Percentiles rank a stretch among this genome's conserved stretches.
These are phyloP conservation scores for Cicer chorassanicum DNA, from an alignment of 306 rosid species.

Conservation along the genomic window DNA sequence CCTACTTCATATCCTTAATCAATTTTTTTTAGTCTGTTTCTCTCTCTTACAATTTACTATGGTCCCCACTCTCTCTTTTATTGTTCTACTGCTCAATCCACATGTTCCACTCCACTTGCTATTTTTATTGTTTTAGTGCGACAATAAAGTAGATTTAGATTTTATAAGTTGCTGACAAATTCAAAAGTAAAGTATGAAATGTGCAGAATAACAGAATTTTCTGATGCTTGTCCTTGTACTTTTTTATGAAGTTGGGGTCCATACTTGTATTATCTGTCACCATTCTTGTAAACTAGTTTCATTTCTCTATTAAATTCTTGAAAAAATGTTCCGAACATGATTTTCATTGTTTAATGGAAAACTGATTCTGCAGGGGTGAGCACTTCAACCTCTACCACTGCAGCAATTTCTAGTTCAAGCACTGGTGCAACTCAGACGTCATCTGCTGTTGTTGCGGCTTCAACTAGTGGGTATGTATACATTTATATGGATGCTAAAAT, in stretches of 20 bases:
- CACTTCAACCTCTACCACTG: conserved; percentile 57
- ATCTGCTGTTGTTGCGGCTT: conserved; percentile 65
- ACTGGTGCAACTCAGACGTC: conserved; percentile 64
- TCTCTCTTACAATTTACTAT: too few species aligned
- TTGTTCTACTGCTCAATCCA: too few species aligned
- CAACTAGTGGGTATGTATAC: conserved; percentile 75
- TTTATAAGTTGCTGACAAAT: not conserved
- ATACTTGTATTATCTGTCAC: not conserved
- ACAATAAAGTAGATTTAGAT: not conserved
- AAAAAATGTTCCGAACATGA: conserved; percentile 23
- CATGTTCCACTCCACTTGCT: too few species aligned
- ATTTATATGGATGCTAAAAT: not conserved
- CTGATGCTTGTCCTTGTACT: conserved; percentile 23
- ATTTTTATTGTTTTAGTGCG: too few species aligned
- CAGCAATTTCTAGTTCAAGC: conserved; percentile 57
- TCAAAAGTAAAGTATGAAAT: conserved; percentile 18
- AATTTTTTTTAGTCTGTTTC: too few species aligned
- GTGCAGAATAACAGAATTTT: not conserved
- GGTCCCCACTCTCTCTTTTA: too few species aligned
- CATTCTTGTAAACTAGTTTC: not conserved
- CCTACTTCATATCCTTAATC: too few species aligned
- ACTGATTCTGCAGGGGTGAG: conserved; percentile 57
- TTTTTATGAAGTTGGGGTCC: conserved; percentile 13
- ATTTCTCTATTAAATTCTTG: conserved; percentile 4
- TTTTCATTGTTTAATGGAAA: conserved; percentile 19